A percentile compares a stretch with the other conserved stretches of the same genome.
Conservation (phyloP, 129 eudicot genomes). For the Deinandra increscens region DNA sequence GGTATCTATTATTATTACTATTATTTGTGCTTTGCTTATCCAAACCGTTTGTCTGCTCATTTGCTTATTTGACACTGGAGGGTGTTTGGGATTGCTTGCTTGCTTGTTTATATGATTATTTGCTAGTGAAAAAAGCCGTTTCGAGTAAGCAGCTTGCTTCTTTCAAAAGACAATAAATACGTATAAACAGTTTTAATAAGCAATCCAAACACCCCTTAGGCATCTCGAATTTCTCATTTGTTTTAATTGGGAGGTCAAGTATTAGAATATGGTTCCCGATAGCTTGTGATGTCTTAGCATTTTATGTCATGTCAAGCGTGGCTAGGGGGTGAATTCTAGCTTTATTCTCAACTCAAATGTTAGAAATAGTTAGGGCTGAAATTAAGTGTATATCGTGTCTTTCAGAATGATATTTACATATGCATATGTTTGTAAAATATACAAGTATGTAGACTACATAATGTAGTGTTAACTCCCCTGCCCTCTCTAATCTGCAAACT, state of each 20-base stretch:
- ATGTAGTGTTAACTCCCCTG: too few species aligned
- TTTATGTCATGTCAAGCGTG: too few species aligned
- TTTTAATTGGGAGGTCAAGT: too few species aligned
- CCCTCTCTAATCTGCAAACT: too few species aligned
- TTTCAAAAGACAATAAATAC: not conserved
- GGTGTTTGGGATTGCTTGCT: not conserved
- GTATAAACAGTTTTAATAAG: not conserved
- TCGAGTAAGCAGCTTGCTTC: not conserved
- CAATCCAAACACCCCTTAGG: not conserved
- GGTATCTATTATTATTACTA: too few species aligned
- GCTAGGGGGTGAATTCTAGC: not conserved
- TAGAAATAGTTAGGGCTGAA: not conserved
- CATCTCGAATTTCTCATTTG: not conserved
- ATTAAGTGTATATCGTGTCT: not conserved
- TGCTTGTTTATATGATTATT: not conserved
- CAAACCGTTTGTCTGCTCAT: not conserved
- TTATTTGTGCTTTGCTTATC: too few species aligned
- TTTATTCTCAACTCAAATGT: not conserved
- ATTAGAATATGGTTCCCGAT: not conserved
- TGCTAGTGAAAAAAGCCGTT: not conserved
- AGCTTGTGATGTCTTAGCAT: constrained; percentile 12
- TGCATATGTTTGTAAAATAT: too few species aligned
- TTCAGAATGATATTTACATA: not conserved
- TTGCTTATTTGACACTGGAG: not conserved
- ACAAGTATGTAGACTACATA: too few species aligned